These are phyloP conservation scores for Bryum argenteum DNA, from an alignment of 225 moss, liverwort and hornwort genomes.

Conservation along the genomic window DNA sequence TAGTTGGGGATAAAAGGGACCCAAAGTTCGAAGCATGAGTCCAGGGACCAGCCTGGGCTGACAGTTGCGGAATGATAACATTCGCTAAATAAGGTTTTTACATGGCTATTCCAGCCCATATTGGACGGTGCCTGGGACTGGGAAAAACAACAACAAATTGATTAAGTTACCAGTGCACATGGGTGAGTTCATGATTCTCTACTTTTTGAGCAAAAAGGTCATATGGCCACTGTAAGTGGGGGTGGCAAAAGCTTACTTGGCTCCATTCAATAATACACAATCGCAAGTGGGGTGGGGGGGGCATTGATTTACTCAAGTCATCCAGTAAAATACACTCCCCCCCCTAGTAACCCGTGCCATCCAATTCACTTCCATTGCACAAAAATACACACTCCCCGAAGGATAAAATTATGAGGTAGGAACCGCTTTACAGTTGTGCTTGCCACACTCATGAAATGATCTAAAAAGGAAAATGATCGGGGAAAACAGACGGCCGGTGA, in stretches of 20 bases:
- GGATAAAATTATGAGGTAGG: no score
- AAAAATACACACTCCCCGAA: no score
- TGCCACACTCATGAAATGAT: no score
- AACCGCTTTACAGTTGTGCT: no score
- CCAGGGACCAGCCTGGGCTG: no score
- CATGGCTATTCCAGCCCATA: neutral
- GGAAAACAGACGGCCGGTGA: no score
- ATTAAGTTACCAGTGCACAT: slow-evolving; percentile 17
- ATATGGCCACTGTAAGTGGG: slow-evolving; percentile 5
- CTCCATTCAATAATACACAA: slow-evolving; percentile 29
- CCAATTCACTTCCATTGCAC: no score
- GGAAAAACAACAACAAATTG: no score
- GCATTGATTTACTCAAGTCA: neutral
- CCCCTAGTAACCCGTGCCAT: neutral
- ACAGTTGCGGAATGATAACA: no score
- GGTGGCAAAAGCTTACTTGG: slow-evolving; percentile 1
- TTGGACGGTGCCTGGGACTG: neutral
- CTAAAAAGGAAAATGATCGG: no score
- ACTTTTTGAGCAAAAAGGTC: slow-evolving; percentile 16
- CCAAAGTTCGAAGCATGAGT: no score
- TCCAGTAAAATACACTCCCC: neutral
- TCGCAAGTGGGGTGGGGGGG: slow-evolving; percentile 4
- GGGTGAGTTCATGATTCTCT: slow-evolving; percentile 18
- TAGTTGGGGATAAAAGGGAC: no score
- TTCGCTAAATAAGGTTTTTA: neutral